Conservation (phyloP, 73 alveolate species). For the Blepharisma stoltei region DNA sequence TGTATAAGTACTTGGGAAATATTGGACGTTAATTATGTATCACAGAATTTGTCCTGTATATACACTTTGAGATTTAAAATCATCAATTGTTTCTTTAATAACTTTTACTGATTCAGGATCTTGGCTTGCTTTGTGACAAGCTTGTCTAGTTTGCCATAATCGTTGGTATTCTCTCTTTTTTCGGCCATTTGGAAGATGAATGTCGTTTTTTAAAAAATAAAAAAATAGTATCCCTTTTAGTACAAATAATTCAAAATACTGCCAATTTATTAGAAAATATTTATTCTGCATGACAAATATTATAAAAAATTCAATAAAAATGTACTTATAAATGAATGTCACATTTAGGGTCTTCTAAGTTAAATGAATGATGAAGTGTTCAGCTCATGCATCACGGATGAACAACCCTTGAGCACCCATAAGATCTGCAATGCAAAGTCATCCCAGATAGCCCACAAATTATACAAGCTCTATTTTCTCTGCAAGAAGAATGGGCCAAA, state of each 20-base stretch:
- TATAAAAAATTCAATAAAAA: too few species aligned
- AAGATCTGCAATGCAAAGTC: not conserved
- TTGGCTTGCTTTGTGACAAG: not conserved
- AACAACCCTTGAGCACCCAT: not conserved
- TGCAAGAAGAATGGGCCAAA: slow-evolving; percentile 10
- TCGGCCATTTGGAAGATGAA: not conserved
- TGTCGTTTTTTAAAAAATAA: too few species aligned
- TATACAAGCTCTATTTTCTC: not conserved
- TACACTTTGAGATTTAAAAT: not conserved
- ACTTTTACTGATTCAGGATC: not conserved
- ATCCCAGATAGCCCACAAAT: slow-evolving; percentile 20
- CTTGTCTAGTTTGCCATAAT: slow-evolving; percentile 12
- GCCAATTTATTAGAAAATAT: too few species aligned
- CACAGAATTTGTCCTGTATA: slow-evolving; percentile 21
- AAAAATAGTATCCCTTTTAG: too few species aligned
- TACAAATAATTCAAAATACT: too few species aligned
- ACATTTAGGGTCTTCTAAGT: not conserved
- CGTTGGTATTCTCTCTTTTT: slow-evolving; percentile 10
- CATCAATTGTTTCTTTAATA: not conserved
- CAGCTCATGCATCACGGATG: not conserved
- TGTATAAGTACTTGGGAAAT: not conserved
- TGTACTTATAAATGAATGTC: too few species aligned
- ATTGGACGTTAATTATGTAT: not conserved
- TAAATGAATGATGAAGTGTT: not conserved
- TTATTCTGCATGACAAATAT: too few species aligned